These are phyloP conservation scores for Fusarium sarcochroum DNA, from an alignment of 2,329 filamentous ascomycete genomes.

Conservation along the genomic window DNA sequence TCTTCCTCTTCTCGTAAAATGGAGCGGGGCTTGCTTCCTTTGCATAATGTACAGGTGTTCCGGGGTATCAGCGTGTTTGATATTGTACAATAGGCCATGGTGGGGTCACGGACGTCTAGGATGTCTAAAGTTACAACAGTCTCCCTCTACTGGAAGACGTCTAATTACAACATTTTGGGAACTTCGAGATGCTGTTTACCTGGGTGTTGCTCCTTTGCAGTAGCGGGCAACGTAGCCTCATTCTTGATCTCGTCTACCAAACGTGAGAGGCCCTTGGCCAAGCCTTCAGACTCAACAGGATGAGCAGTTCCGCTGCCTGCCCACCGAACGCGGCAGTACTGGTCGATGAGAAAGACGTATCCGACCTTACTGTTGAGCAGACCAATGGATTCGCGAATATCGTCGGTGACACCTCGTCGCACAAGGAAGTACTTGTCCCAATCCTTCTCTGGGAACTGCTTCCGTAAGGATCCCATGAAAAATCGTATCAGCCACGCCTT, in stretches of 20 bases:
- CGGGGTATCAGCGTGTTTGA: slow-evolving; percentile 55
- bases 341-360: slow-evolving; percentile 92
- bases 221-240: slow-evolving; percentile 52
- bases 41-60: slow-evolving; percentile 52
- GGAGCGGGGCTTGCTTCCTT: slow-evolving; percentile 28
- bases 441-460: slow-evolving; percentile 63
- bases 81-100: slow-evolving; percentile 52
- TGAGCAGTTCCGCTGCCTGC: slow-evolving; percentile 83
- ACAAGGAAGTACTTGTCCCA: slow-evolving; percentile 75
- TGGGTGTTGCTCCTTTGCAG: slow-evolving; percentile 53
- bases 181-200: slow-evolving; percentile 51
- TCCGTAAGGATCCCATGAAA: slow-evolving; percentile 69
- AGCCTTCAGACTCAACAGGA: slow-evolving; percentile 74
- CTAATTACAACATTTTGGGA: slow-evolving; percentile 47
- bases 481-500: slow-evolving; percentile 71
- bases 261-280: slow-evolving; percentile 75
- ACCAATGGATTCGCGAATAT: slow-evolving; percentile 74
- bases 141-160: slow-evolving; percentile 31
- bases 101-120: slow-evolving; percentile 45
- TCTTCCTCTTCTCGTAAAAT: slow-evolving; percentile 80
- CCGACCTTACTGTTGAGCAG: slow-evolving; percentile 92
- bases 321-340: slow-evolving; percentile 92
- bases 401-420: slow-evolving; percentile 68
- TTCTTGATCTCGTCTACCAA: slow-evolving; percentile 71
- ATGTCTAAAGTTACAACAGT: slow-evolving; percentile 43